Conservation (phyloP, 208 protist species). For the Crithidia expoeki region DNA sequence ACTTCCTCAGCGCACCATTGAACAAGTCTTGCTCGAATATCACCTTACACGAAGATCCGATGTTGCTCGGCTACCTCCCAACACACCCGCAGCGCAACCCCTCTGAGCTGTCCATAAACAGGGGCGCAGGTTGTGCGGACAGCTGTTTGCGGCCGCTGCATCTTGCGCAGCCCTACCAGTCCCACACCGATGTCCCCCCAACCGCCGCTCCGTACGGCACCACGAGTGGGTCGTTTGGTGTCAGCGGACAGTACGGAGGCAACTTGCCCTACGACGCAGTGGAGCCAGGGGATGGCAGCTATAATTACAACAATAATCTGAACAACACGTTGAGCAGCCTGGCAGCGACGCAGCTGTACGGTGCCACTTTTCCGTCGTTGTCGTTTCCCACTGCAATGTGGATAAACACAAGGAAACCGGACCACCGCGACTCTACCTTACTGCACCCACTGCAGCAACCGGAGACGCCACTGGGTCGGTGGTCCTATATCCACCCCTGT, state of each 20-base stretch:
- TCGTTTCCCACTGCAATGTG: slow-evolving; percentile 14
- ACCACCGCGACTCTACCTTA: background rate
- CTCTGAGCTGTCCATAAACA: slow-evolving; percentile 2
- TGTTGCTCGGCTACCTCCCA: slow-evolving; percentile 3
- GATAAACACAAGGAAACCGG: slow-evolving; percentile 8
- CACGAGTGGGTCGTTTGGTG: slow-evolving; percentile 1
- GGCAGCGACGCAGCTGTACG: slow-evolving; percentile 3
- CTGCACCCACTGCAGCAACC: slow-evolving; percentile 13
- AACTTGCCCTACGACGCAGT: background rate
- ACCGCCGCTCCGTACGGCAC: background rate
- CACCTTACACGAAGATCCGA: slow-evolving; percentile 15
- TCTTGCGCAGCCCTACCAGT: background rate
- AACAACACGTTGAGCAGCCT: slow-evolving; percentile 3
- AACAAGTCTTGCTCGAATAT: background rate
- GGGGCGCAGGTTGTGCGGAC: background rate
- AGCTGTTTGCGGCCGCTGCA: slow-evolving; percentile 8
- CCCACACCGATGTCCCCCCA: slow-evolving; percentile 6
- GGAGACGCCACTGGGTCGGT: slow-evolving; percentile 5
- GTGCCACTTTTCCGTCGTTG: background rate
- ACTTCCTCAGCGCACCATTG: background rate
- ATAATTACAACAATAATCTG: background rate
- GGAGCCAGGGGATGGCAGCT: background rate
- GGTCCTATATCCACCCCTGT: slow-evolving; percentile 9
- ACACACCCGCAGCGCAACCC: slow-evolving; percentile 5
- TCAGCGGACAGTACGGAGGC: background rate